phyloP scores from a whole-genome alignment of 1,284 basidiomycete species.

The Ustanciosporium gigantosporum region DNA sequence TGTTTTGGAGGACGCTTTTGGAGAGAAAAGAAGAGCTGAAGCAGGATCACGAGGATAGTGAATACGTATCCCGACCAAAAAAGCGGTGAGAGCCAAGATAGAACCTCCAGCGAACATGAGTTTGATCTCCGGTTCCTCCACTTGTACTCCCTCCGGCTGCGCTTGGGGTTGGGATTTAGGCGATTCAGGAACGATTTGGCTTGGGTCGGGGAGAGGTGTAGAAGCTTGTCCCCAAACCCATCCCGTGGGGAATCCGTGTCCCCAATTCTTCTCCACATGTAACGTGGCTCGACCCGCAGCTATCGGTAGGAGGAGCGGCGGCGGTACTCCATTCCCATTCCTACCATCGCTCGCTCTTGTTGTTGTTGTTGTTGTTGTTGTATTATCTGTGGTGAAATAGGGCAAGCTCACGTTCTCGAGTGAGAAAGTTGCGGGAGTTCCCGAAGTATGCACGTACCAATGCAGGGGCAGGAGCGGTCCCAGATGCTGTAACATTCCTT shows the following conservation, averaged over 20 bases:
- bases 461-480: slow-evolving; percentile 17
- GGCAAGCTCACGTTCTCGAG: slow-evolving; percentile 27
- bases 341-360: too few relatives aligned
- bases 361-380: too few relatives aligned
- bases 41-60: neutral
- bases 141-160: too few relatives aligned
- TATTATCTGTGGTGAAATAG: too few relatives aligned
- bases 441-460: slow-evolving; percentile 32
- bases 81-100: slow-evolving; percentile 20
- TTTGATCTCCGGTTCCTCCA: neutral
- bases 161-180: neutral
- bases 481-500: slow-evolving; percentile 27
- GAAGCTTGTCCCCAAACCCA: slow-evolving; percentile 32
- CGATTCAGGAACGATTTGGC: neutral
- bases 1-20: neutral
- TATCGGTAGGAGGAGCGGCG: neutral
- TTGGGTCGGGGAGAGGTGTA: slow-evolving; percentile 6
- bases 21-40: too few relatives aligned
- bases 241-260: slow-evolving; percentile 26
- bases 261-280: slow-evolving; percentile 37
- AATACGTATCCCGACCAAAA: slow-evolving; percentile 20
- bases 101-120: slow-evolving; percentile 19
- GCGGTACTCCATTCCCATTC: too few relatives aligned
- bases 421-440: slow-evolving; percentile 11
- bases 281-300: slow-evolving; percentile 15